Percentiles rank a stretch among this genome's conserved stretches.
These are phyloP conservation scores for Epicoccum sorghinum DNA, from an alignment of 2,329 filamentous ascomycete species.

Conservation along the genomic window DNA sequence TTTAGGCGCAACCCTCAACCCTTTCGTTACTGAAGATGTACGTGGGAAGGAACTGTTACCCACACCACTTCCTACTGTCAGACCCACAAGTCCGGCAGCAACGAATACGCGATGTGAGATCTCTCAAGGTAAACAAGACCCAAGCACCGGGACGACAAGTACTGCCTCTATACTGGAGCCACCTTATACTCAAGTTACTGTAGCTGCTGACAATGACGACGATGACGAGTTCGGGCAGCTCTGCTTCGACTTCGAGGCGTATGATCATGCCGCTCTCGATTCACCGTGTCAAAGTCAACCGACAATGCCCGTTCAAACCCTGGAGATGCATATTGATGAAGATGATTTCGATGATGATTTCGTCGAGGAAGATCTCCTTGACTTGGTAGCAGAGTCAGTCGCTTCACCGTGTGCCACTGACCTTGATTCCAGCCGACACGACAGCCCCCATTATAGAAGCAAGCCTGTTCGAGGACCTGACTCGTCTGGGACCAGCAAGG, in stretches of 20 bases:
- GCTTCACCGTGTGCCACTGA: neutral
- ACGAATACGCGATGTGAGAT: neutral
- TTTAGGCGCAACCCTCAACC: neutral
- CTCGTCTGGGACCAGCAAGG: too few relatives aligned
- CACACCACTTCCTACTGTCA: neutral
- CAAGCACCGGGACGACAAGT: too few relatives aligned
- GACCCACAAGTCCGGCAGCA: too few relatives aligned
- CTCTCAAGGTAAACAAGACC: too few relatives aligned
- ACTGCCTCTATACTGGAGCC: neutral
- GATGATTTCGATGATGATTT: constrained; percentile 32
- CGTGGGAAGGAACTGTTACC: neutral
- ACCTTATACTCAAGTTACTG: neutral
- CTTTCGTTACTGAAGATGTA: neutral
- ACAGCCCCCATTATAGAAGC: too few relatives aligned
- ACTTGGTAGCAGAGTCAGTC: constrained; percentile 12
- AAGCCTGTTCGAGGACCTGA: too few relatives aligned
- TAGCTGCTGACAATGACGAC: neutral
- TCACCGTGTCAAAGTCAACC: neutral
- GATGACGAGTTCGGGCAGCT: constrained; percentile 5
- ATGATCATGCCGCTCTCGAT: neutral
- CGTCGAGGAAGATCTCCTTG: constrained; percentile 32
- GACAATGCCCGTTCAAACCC: neutral
- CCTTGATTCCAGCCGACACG: too few relatives aligned
- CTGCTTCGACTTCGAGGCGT: constrained; percentile 8
- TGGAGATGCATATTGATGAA: neutral